These are phyloP conservation scores for Dunaliella primolecta DNA, from an alignment of 139 green algal genomes.

Conservation along the genomic window DNA sequence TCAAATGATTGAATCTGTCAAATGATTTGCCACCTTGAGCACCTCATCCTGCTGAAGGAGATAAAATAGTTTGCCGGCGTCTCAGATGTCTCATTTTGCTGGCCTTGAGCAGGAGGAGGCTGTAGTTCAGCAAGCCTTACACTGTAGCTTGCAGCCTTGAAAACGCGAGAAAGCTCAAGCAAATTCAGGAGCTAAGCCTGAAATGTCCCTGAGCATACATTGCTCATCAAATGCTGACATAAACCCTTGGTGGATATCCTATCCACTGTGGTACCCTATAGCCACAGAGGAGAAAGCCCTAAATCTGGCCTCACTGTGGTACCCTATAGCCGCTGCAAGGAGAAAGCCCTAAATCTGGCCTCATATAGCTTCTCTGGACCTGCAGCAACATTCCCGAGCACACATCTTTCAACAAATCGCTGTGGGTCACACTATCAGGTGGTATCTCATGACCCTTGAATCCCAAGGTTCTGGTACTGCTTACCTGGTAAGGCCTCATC, in stretches of 20 bases:
- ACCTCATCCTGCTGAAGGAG: neutral
- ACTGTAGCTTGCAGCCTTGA: neutral
- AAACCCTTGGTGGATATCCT: too few species aligned
- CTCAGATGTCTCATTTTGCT: too few species aligned
- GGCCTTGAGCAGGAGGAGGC: too few species aligned
- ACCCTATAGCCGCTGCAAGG: neutral
- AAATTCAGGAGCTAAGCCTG: neutral
- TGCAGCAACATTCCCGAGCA: neutral
- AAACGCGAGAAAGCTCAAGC: neutral
- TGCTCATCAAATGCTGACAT: neutral
- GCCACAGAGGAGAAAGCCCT: neutral
- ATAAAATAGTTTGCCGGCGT: too few species aligned
- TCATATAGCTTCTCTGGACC: neutral
- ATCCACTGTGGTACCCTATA: neutral
- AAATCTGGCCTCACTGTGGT: neutral
- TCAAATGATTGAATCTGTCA: neutral
- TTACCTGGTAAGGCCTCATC: conserved; percentile 70
- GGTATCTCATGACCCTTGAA: neutral
- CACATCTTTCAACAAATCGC: neutral
- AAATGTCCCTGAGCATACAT: neutral
- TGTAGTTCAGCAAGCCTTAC: too few species aligned
- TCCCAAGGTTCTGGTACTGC: neutral
- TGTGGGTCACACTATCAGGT: neutral
- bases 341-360: neutral
- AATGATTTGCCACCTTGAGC: neutral